phyloP scores from a whole-genome alignment of 495 filamentous ascomycete genomes.

The Hypoxylon trugodes region DNA sequence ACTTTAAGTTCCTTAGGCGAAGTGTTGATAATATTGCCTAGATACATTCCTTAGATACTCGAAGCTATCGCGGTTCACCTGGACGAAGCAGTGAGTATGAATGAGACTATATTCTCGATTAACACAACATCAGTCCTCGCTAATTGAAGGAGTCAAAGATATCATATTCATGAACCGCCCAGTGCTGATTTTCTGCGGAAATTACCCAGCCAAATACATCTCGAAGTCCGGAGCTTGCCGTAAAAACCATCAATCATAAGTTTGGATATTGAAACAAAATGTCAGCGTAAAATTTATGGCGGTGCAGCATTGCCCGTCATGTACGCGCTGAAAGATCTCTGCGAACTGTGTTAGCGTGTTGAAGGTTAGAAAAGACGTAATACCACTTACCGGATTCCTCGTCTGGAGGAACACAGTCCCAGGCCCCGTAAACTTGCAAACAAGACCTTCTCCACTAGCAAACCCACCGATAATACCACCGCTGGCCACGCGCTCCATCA shows the following conservation, averaged over 20 bases:
- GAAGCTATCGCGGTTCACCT: too few species aligned
- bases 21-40: too few species aligned
- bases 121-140: too few species aligned
- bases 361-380: neutral
- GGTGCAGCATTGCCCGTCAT: slow-evolving; percentile 54
- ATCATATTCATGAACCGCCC: slow-evolving; percentile 18
- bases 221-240: neutral
- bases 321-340: slow-evolving; percentile 57
- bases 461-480: slow-evolving; percentile 87
- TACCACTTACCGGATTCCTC: slow-evolving; percentile 72
- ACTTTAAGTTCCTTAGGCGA: too few species aligned
- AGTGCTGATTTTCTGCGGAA: slow-evolving; percentile 1
- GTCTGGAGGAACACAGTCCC: slow-evolving; percentile 96
- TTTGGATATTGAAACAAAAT: neutral
- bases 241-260: neutral
- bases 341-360: slow-evolving; percentile 19
- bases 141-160: too few species aligned
- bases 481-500: slow-evolving; percentile 85
- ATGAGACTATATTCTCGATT: too few species aligned
- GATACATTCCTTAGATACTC: too few species aligned
- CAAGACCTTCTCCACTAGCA: slow-evolving; percentile 82
- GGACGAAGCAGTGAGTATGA: too few species aligned
- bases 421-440: slow-evolving; percentile 92
- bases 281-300: slow-evolving; percentile 23
- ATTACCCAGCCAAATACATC: too few species aligned